A percentile compares a stretch with the other conserved stretches of the same genome.
Conservation (phyloP, 495 filamentous ascomycete genomes). For the Aspergillus nidulans region DNA sequence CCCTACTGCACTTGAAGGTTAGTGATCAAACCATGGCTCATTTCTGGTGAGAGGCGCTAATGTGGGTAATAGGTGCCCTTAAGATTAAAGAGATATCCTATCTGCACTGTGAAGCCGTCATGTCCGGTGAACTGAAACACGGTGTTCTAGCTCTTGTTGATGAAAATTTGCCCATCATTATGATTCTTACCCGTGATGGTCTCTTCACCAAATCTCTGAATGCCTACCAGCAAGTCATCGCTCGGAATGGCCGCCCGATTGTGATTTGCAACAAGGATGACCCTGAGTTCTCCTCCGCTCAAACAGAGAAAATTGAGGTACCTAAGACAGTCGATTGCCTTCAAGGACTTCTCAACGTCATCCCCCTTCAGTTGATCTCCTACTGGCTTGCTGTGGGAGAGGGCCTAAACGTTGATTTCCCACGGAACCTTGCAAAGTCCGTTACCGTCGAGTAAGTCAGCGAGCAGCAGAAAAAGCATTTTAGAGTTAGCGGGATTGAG, state of each 20-base stretch:
- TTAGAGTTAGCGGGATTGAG: background rate
- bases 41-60: conserved; percentile 8
- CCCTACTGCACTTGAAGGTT: conserved; percentile 92
- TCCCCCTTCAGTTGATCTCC: conserved; percentile 93
- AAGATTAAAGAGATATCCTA: conserved; percentile 99
- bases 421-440: conserved; percentile 95
- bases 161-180: conserved; percentile 97
- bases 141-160: conserved; percentile 96
- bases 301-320: conserved; percentile 95
- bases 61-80: conserved; percentile 56
- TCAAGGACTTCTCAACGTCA: conserved; percentile 95
- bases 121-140: conserved; percentile 98
- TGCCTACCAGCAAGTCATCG: conserved; percentile 98
- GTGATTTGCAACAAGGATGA: conserved; percentile 95
- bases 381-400: conserved; percentile 98
- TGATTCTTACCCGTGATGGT: conserved; percentile 94
- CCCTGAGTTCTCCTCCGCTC: conserved; percentile 78
- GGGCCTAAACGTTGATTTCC: conserved; percentile 96
- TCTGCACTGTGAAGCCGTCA: conserved; percentile 98
- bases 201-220: conserved; percentile 97
- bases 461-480: background rate
- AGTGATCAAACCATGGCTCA: conserved; percentile 11
- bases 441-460: conserved; percentile 90
- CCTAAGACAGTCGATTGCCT: conserved; percentile 92
- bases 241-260: conserved; percentile 88